phyloP scores from a whole-genome alignment of 2,329 filamentous ascomycete genomes.

The Aspergillus ochraceoroseus region DNA sequence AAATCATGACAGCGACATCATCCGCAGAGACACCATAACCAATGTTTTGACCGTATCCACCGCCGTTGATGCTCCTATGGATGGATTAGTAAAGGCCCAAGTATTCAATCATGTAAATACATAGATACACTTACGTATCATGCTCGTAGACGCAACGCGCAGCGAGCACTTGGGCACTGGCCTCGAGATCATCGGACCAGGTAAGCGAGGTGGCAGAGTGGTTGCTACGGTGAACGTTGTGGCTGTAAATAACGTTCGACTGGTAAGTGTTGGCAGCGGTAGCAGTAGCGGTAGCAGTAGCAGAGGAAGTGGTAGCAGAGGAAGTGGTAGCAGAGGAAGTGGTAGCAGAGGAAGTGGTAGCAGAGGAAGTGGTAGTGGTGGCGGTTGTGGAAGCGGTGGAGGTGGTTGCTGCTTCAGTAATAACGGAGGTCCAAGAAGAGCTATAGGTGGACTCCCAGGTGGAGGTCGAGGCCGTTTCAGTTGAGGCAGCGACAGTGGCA shows the following conservation, averaged over 20 bases:
- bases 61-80: conserved; percentile 49
- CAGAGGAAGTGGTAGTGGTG: background rate
- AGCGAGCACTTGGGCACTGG: conserved; percentile 61
- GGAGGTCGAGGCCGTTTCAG: conserved; percentile 10
- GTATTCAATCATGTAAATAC: too few relatives aligned
- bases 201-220: conserved; percentile 63
- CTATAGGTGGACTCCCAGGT: conserved; percentile 16
- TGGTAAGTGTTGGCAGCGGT: conserved; percentile 18
- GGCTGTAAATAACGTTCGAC: conserved; percentile 55
- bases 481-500: background rate
- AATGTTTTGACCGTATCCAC: conserved; percentile 86
- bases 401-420: background rate
- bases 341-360: background rate
- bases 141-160: conserved; percentile 67
- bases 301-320: conserved; percentile 16
- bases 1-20: conserved; percentile 64
- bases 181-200: conserved; percentile 63
- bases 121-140: conserved; percentile 55
- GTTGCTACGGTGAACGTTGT: conserved; percentile 83
- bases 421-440: conserved; percentile 11
- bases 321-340: background rate
- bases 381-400: conserved; percentile 4
- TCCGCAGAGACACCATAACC: conserved; percentile 59
- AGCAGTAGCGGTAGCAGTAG: conserved; percentile 18
- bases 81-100: conserved; percentile 9